phyloP scores from a whole-genome alignment of 108 stramenopile genomes.

The Cyclotella cryptica region DNA sequence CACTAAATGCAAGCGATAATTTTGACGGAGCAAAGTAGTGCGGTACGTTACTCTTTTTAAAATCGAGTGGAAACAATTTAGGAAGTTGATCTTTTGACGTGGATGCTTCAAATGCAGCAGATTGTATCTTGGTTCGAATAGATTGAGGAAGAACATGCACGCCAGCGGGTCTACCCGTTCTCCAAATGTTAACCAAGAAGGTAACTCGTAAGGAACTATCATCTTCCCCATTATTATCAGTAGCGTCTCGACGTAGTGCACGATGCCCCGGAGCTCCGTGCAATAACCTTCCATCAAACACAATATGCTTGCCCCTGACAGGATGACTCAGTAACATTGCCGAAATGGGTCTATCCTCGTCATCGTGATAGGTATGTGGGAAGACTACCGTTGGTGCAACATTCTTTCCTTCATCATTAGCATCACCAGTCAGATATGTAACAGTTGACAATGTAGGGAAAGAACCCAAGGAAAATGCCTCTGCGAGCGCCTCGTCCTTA shows the following conservation, averaged over 20 bases:
- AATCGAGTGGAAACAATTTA: constrained; percentile 26
- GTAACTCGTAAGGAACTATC: constrained; percentile 66
- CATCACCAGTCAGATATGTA: constrained; percentile 75
- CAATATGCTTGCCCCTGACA: constrained; percentile 78
- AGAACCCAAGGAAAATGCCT: constrained; percentile 78
- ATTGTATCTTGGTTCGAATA: constrained; percentile 44
- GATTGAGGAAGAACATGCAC: constrained; percentile 58
- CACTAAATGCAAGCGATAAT: constrained; percentile 8
- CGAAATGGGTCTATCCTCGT: constrained; percentile 62
- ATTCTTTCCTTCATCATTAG: background rate
- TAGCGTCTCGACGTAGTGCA: constrained; percentile 42
- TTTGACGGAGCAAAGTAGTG: constrained; percentile 6
- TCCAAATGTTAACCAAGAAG: constrained; percentile 93
- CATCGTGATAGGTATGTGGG: constrained; percentile 71
- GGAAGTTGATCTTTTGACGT: background rate
- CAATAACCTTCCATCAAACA: constrained; percentile 89
- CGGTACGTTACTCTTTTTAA: constrained; percentile 31
- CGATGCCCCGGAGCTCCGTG: constrained; percentile 86
- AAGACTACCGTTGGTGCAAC: constrained; percentile 73
- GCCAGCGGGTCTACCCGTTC: constrained; percentile 60
- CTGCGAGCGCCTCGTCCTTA: constrained; percentile 89
- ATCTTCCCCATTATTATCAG: background rate
- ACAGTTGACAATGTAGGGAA: constrained; percentile 90
- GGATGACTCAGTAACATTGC: constrained; percentile 75
- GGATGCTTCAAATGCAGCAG: background rate